These are phyloP conservation scores for Scedosporium boydii DNA, from an alignment of 2,329 filamentous ascomycete genomes.

Conservation along the genomic window DNA sequence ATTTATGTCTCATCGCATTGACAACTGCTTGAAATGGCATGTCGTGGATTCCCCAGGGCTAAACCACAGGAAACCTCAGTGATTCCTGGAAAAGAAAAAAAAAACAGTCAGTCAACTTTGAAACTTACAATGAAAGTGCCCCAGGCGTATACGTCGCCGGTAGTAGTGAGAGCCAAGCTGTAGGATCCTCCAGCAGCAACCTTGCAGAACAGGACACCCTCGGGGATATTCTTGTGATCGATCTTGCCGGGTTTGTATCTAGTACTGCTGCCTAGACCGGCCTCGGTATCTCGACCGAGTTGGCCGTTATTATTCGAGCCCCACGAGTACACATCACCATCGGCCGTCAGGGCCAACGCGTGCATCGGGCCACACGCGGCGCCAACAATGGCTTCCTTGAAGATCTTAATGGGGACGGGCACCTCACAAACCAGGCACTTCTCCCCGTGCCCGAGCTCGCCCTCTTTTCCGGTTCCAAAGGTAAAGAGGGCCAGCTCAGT, in stretches of 20 bases:
- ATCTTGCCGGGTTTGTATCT: slow-evolving; percentile 60
- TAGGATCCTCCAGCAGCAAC: slow-evolving; percentile 63
- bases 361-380: neutral
- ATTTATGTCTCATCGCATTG: too few species aligned
- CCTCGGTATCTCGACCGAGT: slow-evolving; percentile 41
- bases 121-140: slow-evolving; percentile 25
- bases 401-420: neutral
- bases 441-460: neutral
- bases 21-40: too few species aligned
- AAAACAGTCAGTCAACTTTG: neutral
- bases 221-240: slow-evolving; percentile 46
- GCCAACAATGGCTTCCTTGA: neutral
- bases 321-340: neutral
- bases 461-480: neutral
- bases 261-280: slow-evolving; percentile 55
- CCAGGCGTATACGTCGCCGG: slow-evolving; percentile 60
- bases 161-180: slow-evolving; percentile 55
- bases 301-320: neutral
- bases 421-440: neutral
- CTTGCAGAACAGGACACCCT: slow-evolving; percentile 37
- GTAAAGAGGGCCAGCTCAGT: neutral
- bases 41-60: too few species aligned
- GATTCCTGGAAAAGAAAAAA: neutral
- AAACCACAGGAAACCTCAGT: too few species aligned
- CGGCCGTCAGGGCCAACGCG: neutral